Conservation (phyloP, 2,329 filamentous ascomycete genomes). For the Penicillium sp. region DNA sequence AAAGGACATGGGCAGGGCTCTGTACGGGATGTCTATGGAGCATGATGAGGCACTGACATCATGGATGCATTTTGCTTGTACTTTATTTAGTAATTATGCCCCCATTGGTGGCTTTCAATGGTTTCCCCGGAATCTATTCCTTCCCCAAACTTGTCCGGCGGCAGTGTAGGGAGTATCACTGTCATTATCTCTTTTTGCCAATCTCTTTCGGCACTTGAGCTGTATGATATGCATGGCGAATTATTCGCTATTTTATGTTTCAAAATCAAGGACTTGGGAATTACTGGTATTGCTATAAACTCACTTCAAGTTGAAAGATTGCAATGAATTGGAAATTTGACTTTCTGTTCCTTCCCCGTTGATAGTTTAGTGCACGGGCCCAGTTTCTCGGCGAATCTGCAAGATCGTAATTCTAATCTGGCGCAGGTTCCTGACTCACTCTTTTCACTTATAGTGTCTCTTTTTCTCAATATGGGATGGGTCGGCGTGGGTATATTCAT, state of each 20-base stretch:
- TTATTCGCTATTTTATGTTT: too few species aligned
- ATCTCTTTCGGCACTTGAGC: neutral
- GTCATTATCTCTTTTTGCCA: neutral
- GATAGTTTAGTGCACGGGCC: conserved; percentile 22
- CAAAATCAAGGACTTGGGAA: too few species aligned
- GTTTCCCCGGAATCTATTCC: conserved; percentile 5
- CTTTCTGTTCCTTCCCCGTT: neutral
- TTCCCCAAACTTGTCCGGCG: neutral
- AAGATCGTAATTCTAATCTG: conserved; percentile 6
- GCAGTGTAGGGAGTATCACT: neutral
- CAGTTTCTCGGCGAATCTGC: conserved; percentile 13
- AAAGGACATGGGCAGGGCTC: neutral
- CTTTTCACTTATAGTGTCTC: neutral
- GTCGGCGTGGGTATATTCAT: conserved; percentile 41
- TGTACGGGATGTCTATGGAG: neutral
- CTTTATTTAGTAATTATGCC: neutral
- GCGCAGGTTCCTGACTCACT: neutral
- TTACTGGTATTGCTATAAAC: too few species aligned
- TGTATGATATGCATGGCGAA: too few species aligned
- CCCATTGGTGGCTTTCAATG: conserved; percentile 2
- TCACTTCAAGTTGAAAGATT: too few species aligned
- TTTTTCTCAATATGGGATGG: conserved; percentile 42
- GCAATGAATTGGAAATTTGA: too few species aligned
- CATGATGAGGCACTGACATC: conserved; percentile 34
- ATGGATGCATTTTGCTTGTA: conserved; percentile 12